Base-by-base conservation (phyloP, 306 rosid genomes). In the apple (Malus domestica) region DNA sequence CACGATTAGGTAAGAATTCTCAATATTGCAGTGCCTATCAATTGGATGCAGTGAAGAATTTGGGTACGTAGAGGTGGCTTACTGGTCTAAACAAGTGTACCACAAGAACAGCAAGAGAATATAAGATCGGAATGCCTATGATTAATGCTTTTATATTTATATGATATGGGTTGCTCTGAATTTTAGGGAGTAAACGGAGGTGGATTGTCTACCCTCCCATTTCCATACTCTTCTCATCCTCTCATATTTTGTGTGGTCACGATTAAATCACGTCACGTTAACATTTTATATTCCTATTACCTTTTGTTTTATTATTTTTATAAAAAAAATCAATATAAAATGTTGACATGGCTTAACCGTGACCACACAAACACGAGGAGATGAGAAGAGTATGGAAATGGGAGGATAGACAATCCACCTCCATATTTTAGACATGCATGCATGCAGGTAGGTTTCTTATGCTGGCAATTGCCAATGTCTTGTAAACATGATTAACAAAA, bases 1-100 rank as follows among this genome's bases (percentile, higher is more conserved):
- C 67, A 66, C 62, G 57, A 15, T 10, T 76, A 76, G 67, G 79
- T 55, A 35, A 66, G 79, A 67, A 67, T 22, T 54, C 42, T 40
- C 15, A 25, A 76, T 22, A 8, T 8, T 76, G 54, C n/a, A 62
- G 2, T 18, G 15, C 51, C 27, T 6, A 20, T 66, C 30, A 58
- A 58, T 22, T 58, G 60, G 25, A 19, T 54, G 60, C 64, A 22
- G 4, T n/a, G 30, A 59, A 10, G 32, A 59, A 22, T n/a, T 4
- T 59, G 64, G 64, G 64, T 1, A 61, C 20, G 16, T 12, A 29
- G 18, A 27, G 19, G 35, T 61, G 66, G 35, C 65, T 25, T 60
- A 60, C 33, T 12, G 18, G 65, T 25, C 29, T 58, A 8, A 20
- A 58, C 63, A 22, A n/a, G 62, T 22, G 63, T 58, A 9, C 63